Percentiles rank a stretch among this genome's conserved stretches.
These are phyloP conservation scores for Aspergillus conjunctus DNA, from an alignment of 495 filamentous ascomycete species.

Conservation along the genomic window DNA sequence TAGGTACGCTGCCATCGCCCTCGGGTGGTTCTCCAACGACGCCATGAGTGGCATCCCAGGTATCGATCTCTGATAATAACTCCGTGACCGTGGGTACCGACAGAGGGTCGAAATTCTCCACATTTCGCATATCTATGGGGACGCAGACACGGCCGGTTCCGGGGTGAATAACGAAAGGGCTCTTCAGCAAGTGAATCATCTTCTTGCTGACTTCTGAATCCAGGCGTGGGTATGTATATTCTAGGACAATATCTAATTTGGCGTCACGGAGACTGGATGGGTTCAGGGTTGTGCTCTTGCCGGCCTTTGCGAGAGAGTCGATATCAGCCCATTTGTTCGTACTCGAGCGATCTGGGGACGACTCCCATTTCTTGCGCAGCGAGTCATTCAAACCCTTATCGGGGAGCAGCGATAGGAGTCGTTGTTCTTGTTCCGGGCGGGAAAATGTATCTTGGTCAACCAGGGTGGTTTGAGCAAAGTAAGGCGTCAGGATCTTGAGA, in stretches of 20 bases:
- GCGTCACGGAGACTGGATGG: constrained; percentile 71
- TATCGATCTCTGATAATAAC: constrained; percentile 78
- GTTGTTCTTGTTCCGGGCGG: constrained; percentile 63
- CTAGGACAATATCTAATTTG: constrained; percentile 91
- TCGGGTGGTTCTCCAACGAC: constrained; percentile 38
- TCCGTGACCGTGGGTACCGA: constrained; percentile 82
- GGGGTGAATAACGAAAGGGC: constrained; percentile 93
- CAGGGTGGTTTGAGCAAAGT: constrained; percentile 82
- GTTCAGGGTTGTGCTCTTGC: constrained; percentile 66
- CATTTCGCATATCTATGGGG: constrained; percentile 72
- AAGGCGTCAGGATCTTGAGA: constrained; percentile 73
- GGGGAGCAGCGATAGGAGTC: constrained; percentile 76
- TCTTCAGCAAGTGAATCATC: constrained; percentile 95
- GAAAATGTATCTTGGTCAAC: constrained; percentile 84
- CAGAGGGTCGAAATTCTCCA: constrained; percentile 84
- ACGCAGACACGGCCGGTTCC: constrained; percentile 94
- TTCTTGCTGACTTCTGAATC: constrained; percentile 97
- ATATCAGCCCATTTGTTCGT: constrained; percentile 91
- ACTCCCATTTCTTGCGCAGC: constrained; percentile 86
- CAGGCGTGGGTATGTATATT: constrained; percentile 97
- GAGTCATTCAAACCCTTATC: constrained; percentile 72
- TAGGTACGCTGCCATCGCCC: constrained; percentile 40
- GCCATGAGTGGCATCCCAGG: constrained; percentile 55
- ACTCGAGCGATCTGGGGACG: constrained; percentile 72
- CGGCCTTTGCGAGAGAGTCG: constrained; percentile 74